Evolutionary conservation across 129 eudicot species (phyloP).

Genomic region (Tagetes patula): DNA sequence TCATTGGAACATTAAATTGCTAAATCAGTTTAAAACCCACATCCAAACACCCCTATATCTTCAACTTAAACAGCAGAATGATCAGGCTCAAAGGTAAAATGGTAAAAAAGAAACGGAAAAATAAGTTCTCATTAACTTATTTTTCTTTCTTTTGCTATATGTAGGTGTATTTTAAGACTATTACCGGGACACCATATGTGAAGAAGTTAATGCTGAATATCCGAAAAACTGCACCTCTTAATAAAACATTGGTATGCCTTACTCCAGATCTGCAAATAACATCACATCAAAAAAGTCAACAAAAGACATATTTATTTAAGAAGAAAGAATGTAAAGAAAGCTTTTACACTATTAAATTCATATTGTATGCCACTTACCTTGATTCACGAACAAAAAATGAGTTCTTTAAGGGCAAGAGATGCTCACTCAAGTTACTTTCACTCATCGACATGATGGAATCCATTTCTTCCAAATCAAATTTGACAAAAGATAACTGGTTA

Average conservation of each 20-base stretch:
- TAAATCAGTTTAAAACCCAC: not conserved
- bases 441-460: conserved; percentile 45
- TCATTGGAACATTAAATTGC: not conserved
- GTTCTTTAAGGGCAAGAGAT: conserved; percentile 50
- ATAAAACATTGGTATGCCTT: conserved; percentile 52
- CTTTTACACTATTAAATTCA: not conserved
- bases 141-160: conserved; percentile 4
- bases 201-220: conserved; percentile 56
- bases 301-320: not conserved
- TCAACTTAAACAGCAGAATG: not conserved
- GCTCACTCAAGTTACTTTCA: conserved; percentile 48
- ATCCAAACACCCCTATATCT: conserved; percentile 4
- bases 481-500: conserved; percentile 53
- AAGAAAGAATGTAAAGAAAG: not conserved
- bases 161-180: conserved; percentile 8
- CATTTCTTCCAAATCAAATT: conserved; percentile 54
- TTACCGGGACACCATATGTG: conserved; percentile 59
- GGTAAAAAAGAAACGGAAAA: not conserved
- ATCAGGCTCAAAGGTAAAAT: not conserved
- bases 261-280: conserved; percentile 48
- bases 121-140: not conserved
- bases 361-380: conserved; percentile 36
- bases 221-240: conserved; percentile 47
- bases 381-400: conserved; percentile 48
- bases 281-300: conserved; percentile 5